These are phyloP conservation scores for Colletotrichum nymphaeae DNA, from an alignment of 2,329 filamentous ascomycete genomes.

Conservation along the genomic window DNA sequence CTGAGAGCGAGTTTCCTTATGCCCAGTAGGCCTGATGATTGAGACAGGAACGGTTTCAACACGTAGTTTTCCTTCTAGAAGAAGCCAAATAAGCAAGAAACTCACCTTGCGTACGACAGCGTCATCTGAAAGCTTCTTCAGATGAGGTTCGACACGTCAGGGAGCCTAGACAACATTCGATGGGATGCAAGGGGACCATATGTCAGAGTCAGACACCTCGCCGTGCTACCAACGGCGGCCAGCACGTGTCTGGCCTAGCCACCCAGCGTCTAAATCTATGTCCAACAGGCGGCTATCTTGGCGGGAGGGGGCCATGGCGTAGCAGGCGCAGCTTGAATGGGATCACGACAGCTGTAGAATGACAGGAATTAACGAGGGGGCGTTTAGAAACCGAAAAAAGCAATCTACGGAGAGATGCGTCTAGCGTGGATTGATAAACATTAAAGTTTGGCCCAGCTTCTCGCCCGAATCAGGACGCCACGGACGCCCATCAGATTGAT, in stretches of 20 bases:
- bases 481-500: neutral
- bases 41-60: constrained; percentile 21
- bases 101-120: neutral
- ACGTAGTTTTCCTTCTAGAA: neutral
- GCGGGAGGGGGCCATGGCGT: neutral
- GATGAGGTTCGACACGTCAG: neutral
- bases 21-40: neutral
- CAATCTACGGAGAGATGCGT: neutral
- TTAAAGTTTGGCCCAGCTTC: constrained; percentile 3
- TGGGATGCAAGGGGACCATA: neutral
- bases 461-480: neutral
- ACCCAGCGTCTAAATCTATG: neutral
- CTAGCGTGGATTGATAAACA: neutral
- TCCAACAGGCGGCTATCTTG: constrained; percentile 16
- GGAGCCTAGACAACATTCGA: neutral
- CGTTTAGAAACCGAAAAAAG: constrained; percentile 10
- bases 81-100: neutral
- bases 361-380: neutral
- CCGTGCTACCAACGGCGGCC: neutral
- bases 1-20: neutral
- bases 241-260: neutral
- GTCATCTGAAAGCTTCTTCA: neutral
- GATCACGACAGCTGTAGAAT: neutral
- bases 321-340: neutral
- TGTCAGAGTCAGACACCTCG: neutral